Percentiles rank a stretch among this genome's conserved stretches.
phyloP scores from a whole-genome alignment of 352 stramenopile species.

The Globisporangium parvum region DNA sequence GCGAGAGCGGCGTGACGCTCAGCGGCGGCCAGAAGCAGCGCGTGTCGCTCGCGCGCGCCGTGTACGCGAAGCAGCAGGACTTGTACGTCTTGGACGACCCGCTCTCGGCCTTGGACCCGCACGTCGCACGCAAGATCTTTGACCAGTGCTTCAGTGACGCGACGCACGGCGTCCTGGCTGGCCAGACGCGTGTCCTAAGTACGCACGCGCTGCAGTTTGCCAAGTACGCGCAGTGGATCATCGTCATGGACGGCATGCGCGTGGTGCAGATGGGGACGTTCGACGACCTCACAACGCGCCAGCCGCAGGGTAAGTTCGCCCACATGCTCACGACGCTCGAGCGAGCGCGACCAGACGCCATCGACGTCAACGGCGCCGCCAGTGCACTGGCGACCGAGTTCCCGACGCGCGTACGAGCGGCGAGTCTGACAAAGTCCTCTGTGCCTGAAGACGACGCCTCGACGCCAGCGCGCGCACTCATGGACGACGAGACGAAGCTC shows the following conservation, averaged over 20 bases:
- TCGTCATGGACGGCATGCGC: constrained; percentile 66
- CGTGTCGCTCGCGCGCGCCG: constrained; percentile 57
- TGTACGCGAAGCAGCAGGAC: constrained; percentile 44
- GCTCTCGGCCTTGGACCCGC: constrained; percentile 50
- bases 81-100: constrained; percentile 69
- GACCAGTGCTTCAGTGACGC: constrained; percentile 41
- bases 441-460: background rate
- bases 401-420: background rate
- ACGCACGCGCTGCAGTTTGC: constrained; percentile 53
- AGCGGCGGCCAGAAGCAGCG: constrained; percentile 66
- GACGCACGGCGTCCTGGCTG: constrained; percentile 30
- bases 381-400: background rate
- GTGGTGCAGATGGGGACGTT: constrained; percentile 62
- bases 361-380: background rate
- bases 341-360: background rate
- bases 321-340: constrained; percentile 23
- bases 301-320: constrained; percentile 35
- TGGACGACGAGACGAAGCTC: constrained; percentile 41
- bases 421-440: constrained; percentile 13
- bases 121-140: constrained; percentile 44
- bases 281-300: constrained; percentile 31
- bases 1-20: constrained; percentile 54
- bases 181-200: constrained; percentile 43
- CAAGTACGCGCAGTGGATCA: constrained; percentile 53
- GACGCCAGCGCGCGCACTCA: constrained; percentile 13